Percentiles rank a stretch among this genome's conserved stretches.
Conservation (phyloP, 495 filamentous ascomycete species). For the Penicillium egyptiacum region DNA sequence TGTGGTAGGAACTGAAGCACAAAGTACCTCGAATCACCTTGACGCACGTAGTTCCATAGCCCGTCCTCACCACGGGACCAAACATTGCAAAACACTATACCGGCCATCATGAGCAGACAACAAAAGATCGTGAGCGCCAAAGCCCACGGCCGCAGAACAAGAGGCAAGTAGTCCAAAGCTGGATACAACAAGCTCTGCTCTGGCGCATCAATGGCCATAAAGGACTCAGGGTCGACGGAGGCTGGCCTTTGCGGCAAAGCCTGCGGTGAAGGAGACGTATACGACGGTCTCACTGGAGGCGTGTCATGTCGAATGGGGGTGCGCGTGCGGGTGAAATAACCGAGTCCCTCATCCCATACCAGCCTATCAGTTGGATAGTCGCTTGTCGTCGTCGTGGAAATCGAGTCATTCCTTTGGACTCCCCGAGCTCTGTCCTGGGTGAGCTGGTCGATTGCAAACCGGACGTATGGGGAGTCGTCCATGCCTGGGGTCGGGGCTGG, state of each 20-base stretch:
- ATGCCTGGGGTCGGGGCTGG: slow-evolving; percentile 59
- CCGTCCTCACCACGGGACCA: slow-evolving; percentile 65
- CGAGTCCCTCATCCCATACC: slow-evolving; percentile 51
- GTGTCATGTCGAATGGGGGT: slow-evolving; percentile 25
- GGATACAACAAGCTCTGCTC: slow-evolving; percentile 50
- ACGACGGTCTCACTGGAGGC: slow-evolving; percentile 19
- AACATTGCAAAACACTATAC: slow-evolving; percentile 69
- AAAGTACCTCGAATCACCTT: slow-evolving; percentile 75
- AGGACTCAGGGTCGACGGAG: slow-evolving; percentile 50
- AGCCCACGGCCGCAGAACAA: slow-evolving; percentile 61
- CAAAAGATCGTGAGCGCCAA: slow-evolving; percentile 57
- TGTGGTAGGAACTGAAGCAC: slow-evolving; percentile 82
- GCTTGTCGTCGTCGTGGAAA: slow-evolving; percentile 37
- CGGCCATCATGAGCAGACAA: slow-evolving; percentile 69
- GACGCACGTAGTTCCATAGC: slow-evolving; percentile 61
- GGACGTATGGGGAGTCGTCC: slow-evolving; percentile 69
- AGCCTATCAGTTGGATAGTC: slow-evolving; percentile 52
- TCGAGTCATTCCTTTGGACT: slow-evolving; percentile 34
- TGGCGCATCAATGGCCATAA: slow-evolving; percentile 52
- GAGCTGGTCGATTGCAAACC: slow-evolving; percentile 71
- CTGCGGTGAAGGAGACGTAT: slow-evolving; percentile 29
- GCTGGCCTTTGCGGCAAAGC: slow-evolving; percentile 30
- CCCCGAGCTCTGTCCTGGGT: slow-evolving; percentile 59
- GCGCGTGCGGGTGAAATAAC: slow-evolving; percentile 44
- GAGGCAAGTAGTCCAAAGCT: slow-evolving; percentile 63